Conservation (phyloP, 257 asterid genomes). For the Solanum okadae region DNA sequence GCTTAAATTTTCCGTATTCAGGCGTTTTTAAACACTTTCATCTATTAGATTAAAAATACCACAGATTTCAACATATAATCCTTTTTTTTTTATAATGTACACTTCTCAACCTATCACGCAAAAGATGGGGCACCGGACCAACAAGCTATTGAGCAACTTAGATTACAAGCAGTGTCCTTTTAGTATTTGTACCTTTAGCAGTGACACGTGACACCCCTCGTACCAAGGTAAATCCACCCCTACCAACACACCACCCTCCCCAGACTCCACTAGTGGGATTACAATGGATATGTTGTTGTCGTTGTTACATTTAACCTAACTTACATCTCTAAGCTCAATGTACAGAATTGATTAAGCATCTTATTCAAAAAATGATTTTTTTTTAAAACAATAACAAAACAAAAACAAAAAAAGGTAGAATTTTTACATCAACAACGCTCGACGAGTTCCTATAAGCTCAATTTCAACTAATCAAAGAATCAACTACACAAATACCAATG, state of each 20-base stretch:
- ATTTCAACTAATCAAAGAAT: neutral
- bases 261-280: neutral
- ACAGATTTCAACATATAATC: neutral
- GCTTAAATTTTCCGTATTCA: neutral
- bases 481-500: neutral
- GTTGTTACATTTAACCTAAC: neutral
- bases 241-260: neutral
- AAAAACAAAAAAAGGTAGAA: neutral
- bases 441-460: neutral
- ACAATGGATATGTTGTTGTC: neutral
- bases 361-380: neutral
- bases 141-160: neutral
- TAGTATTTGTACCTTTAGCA: neutral
- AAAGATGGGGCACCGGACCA: neutral
- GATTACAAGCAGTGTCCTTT: neutral
- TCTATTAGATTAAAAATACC: neutral
- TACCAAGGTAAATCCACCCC: neutral
- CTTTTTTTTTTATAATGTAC: fast-evolving
- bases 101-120: neutral
- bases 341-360: neutral
- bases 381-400: neutral
- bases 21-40: neutral
- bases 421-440: neutral
- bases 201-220: neutral
- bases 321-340: neutral